Percentiles rank a stretch among this genome's conserved stretches.
These are phyloP conservation scores for Fagus crenata DNA, from an alignment of 306 rosid species.

Conservation along the genomic window DNA sequence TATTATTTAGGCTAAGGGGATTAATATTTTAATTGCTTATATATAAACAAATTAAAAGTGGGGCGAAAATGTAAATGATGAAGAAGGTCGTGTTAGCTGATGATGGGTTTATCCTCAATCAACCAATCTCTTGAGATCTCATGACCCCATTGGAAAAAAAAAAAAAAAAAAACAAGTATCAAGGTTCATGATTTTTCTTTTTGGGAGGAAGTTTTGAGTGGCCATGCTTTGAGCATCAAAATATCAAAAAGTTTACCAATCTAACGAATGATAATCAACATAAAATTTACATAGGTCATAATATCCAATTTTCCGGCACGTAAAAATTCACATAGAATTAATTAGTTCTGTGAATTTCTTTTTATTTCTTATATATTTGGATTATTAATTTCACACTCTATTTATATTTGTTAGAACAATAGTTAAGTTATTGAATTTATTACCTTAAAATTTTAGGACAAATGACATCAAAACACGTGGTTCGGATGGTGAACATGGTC, in stretches of 20 bases:
- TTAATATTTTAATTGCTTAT: conserved; percentile 7
- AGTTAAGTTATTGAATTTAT: too few species aligned
- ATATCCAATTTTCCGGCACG: too few species aligned
- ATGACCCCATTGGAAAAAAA: conserved; percentile 12
- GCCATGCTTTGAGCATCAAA: background rate
- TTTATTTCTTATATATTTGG: too few species aligned
- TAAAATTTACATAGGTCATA: background rate
- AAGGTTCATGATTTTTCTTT: background rate
- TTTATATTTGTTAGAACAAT: too few species aligned
- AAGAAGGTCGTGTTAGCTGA: conserved; percentile 1
- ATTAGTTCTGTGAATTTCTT: too few species aligned
- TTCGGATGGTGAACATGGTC: too few species aligned
- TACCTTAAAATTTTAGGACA: too few species aligned
- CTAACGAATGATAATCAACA: background rate
- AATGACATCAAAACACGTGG: too few species aligned
- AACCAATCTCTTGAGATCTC: conserved; percentile 22
- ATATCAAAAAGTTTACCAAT: background rate
- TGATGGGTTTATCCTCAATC: conserved; percentile 29
- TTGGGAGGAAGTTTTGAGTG: conserved; percentile 3
- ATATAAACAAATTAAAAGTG: conserved; percentile 20
- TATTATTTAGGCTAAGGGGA: background rate
- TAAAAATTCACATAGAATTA: too few species aligned
- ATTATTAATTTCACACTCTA: too few species aligned
- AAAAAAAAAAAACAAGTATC: background rate
- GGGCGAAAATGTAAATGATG: conserved; percentile 13